Conservation (phyloP, 805 yeast species). For the Lachancea fermentati region DNA sequence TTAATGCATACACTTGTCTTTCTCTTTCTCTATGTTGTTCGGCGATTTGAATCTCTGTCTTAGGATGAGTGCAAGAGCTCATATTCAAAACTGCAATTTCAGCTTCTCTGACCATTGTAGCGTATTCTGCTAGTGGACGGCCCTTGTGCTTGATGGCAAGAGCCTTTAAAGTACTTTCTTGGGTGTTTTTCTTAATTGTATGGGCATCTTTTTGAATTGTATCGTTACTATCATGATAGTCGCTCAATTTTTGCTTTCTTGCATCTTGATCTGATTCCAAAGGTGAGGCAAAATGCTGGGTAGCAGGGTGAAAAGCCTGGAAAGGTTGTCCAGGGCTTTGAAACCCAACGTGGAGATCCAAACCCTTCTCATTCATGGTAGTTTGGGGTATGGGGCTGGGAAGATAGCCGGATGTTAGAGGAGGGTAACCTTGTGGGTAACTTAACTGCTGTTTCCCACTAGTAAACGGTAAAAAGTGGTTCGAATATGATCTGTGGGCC, state of each 20-base stretch:
- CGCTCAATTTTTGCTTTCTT: constrained; percentile 3
- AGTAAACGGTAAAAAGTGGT: constrained; percentile 2
- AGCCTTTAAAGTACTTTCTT: constrained; percentile 28
- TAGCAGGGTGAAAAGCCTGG: constrained; percentile 3
- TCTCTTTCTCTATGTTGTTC: constrained; percentile 47
- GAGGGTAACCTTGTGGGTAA: constrained; percentile 4
- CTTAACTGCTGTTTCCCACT: constrained; percentile 1
- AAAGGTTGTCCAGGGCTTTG: constrained; percentile 3
- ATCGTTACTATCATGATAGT: constrained; percentile 8
- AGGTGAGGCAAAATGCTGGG: constrained; percentile 2
- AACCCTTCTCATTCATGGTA: constrained; percentile 2
- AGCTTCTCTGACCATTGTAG: constrained; percentile 39
- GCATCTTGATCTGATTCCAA: neutral
- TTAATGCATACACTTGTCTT: constrained; percentile 75
- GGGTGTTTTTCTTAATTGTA: constrained; percentile 13
- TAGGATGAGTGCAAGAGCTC: constrained; percentile 26
- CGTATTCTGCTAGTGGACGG: constrained; percentile 40
- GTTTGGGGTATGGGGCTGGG: constrained; percentile 9
- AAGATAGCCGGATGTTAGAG: constrained; percentile 7
- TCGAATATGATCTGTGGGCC: constrained; percentile 5
- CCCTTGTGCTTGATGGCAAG: constrained; percentile 29
- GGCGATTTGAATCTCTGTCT: constrained; percentile 26
- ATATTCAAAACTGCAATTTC: constrained; percentile 33
- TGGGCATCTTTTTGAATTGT: constrained; percentile 4
- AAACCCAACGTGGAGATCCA: constrained; percentile 6